phyloP scores from a whole-genome alignment of 2,329 filamentous ascomycete species.

The Fusarium sarcochroum region DNA sequence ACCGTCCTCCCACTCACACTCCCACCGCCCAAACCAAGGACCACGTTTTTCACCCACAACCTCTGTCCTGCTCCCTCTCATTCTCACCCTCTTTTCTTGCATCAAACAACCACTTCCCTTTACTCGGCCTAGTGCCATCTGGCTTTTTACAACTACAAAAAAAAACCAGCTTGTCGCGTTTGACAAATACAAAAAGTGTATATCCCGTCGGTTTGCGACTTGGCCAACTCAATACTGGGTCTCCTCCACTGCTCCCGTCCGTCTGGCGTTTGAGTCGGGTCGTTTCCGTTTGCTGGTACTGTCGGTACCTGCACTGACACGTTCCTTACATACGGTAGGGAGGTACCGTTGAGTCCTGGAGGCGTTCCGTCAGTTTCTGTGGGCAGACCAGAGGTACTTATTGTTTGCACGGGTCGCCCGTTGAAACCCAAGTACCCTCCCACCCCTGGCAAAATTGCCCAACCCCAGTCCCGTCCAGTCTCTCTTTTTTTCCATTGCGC shows the following conservation, averaged over 20 bases:
- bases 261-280: slow-evolving; percentile 26
- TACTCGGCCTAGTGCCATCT: slow-evolving; percentile 26
- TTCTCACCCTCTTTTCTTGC: slow-evolving; percentile 27
- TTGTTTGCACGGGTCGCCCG: slow-evolving; percentile 10
- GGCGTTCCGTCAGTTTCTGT: slow-evolving; percentile 27
- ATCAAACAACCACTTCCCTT: slow-evolving; percentile 21
- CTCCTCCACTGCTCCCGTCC: slow-evolving; percentile 39
- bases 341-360: slow-evolving; percentile 30
- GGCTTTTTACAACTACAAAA: slow-evolving; percentile 2
- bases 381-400: slow-evolving; percentile 22
- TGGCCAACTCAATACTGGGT: slow-evolving; percentile 21
- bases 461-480: slow-evolving; percentile 32
- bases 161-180: slow-evolving; percentile 10
- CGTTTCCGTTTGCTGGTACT: slow-evolving; percentile 36
- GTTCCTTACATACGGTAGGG: slow-evolving; percentile 35
- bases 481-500: slow-evolving; percentile 39
- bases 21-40: slow-evolving; percentile 41
- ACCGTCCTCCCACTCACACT: slow-evolving; percentile 33
- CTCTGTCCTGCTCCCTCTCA: slow-evolving; percentile 39
- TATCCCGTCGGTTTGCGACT: slow-evolving; percentile 4
- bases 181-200: slow-evolving; percentile 3
- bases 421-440: slow-evolving; percentile 37
- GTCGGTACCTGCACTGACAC: slow-evolving; percentile 27
- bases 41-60: slow-evolving; percentile 43
- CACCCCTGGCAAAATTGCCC: slow-evolving; percentile 37